Evolutionary conservation across 1,284 basidiomycete genomes (phyloP).

Genomic region (Cutaneotrichosporon cavernicola): DNA sequence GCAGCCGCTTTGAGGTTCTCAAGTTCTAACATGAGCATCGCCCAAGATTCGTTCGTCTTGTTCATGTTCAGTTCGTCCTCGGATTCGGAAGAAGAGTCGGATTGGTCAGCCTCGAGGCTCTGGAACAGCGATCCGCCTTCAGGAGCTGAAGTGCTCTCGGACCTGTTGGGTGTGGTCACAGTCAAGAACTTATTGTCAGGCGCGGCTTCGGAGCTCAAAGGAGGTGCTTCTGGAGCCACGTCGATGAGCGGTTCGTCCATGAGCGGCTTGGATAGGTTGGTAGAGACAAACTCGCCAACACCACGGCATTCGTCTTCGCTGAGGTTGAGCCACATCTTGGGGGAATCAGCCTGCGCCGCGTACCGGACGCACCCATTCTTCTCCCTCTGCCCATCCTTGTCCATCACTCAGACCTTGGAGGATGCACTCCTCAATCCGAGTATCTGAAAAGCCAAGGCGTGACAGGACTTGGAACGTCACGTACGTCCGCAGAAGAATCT

Average conservation of each 20-base stretch:
- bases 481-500: constrained; percentile 67
- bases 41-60: constrained; percentile 44
- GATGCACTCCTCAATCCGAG: constrained; percentile 57
- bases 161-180: background rate
- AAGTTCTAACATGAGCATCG: constrained; percentile 59
- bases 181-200: background rate
- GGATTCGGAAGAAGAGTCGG: constrained; percentile 29
- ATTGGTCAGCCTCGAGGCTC: constrained; percentile 22
- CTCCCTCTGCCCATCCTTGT: constrained; percentile 82
- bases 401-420: constrained; percentile 46
- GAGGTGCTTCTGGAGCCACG: background rate
- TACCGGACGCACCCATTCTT: constrained; percentile 72
- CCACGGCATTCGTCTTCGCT: constrained; percentile 62
- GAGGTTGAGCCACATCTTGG: constrained; percentile 68
- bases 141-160: background rate
- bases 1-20: constrained; percentile 26
- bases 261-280: background rate
- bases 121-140: constrained; percentile 35
- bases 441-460: constrained; percentile 75
- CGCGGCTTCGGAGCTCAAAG: background rate
- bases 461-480: constrained; percentile 80
- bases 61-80: constrained; percentile 63
- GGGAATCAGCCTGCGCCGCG: constrained; percentile 14
- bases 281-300: constrained; percentile 34
- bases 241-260: constrained; percentile 19